These are phyloP conservation scores for Cordyceps pruinosa DNA, from an alignment of 2,329 filamentous ascomycete species.

Conservation along the genomic window DNA sequence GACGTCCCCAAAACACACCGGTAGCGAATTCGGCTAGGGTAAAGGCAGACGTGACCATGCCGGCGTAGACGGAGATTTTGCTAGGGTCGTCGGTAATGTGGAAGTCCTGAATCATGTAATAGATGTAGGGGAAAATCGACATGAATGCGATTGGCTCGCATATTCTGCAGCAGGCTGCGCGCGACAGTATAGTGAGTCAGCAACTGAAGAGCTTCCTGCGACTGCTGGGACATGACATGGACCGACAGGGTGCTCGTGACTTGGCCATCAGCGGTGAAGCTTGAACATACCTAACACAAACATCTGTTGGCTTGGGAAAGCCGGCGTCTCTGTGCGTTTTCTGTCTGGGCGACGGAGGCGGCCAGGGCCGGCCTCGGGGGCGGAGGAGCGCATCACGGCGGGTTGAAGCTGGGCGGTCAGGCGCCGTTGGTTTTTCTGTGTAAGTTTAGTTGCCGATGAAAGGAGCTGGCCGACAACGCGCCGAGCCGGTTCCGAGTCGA, in stretches of 20 bases:
- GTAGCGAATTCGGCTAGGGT: constrained; percentile 93
- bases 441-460: constrained; percentile 5
- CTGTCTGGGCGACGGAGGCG: constrained; percentile 18
- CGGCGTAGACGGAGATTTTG: constrained; percentile 84
- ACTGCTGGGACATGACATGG: neutral
- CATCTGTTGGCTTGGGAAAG: constrained; percentile 40
- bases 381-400: constrained; percentile 25
- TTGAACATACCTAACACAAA: constrained; percentile 42
- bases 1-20: constrained; percentile 83
- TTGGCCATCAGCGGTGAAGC: neutral
- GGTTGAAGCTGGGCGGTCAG: neutral
- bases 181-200: constrained; percentile 14
- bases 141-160: constrained; percentile 99
- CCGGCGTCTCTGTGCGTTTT: constrained; percentile 20
- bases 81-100: constrained; percentile 70
- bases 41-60: constrained; percentile 93
- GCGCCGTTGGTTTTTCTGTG: constrained; percentile 6
- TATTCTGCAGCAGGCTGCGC: constrained; percentile 78
- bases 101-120: constrained; percentile 94
- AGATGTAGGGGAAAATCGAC: constrained; percentile 98
- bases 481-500: neutral
- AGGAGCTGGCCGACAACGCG: neutral
- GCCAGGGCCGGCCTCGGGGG: constrained; percentile 16
- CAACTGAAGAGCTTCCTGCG: neutral
- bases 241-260: neutral